Percentiles rank a stretch among this genome's conserved stretches.
Conservation (phyloP, 345 rosid genomes). For the Arabis hirsuta region DNA sequence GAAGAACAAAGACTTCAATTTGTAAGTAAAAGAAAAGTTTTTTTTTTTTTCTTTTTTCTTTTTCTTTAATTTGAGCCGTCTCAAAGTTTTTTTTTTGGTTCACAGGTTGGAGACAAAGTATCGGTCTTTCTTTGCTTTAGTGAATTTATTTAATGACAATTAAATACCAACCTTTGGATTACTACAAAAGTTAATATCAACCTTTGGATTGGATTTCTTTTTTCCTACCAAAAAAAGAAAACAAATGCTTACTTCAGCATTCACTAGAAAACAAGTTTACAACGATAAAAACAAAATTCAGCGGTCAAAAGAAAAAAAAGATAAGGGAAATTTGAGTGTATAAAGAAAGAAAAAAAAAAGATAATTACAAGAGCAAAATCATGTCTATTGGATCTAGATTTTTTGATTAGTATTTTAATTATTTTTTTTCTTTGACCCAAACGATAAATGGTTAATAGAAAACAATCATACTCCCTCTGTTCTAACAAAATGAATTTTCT, state of each 20-base stretch:
- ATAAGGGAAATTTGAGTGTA: no score
- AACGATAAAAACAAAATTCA: no score
- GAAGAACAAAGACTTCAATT: conserved; percentile 10
- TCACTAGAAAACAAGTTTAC: not conserved
- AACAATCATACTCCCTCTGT: no score
- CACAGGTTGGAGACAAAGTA: not conserved
- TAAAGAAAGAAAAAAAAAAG: no score
- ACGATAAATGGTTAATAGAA: no score
- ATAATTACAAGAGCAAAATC: no score
- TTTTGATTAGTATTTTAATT: no score
- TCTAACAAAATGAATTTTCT: no score
- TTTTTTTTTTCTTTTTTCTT: not conserved
- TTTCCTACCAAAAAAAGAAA: not conserved
- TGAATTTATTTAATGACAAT: not conserved
- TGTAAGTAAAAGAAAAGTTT: no score
- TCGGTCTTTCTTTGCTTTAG: not conserved
- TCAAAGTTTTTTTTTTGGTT: not conserved
- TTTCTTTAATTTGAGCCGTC: not conserved
- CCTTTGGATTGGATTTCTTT: conserved; percentile 19
- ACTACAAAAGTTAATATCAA: not conserved
- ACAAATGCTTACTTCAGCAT: not conserved
- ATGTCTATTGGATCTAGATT: no score
- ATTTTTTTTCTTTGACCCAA: no score
- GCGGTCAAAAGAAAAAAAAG: no score
- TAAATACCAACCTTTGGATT: conserved; percentile 20